Evolutionary conservation across 73 alveolate species (phyloP).

Genomic region (Uronychia binucleata): DNA sequence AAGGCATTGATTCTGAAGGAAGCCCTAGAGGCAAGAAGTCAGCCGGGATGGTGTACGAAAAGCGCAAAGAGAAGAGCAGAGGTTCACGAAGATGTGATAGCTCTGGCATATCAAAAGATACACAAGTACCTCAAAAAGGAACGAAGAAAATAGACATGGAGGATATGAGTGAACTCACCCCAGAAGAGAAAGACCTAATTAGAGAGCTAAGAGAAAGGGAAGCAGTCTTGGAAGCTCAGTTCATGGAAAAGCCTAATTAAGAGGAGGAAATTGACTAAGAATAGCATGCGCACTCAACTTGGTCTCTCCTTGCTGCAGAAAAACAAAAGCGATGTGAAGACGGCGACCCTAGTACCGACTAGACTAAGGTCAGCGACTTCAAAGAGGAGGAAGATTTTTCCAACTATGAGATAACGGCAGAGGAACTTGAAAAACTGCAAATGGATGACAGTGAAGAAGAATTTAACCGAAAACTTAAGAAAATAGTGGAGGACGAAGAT

Average conservation of each 20-base stretch:
- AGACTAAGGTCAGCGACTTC: neutral
- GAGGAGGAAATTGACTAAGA: neutral
- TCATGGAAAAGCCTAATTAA: neutral
- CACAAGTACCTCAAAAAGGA: neutral
- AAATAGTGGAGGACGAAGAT: neutral
- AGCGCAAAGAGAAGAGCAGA: neutral
- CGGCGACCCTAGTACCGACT: neutral
- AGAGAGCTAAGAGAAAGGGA: neutral
- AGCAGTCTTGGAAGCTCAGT: neutral
- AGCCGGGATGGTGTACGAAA: neutral
- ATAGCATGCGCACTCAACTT: neutral
- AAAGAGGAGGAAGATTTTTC: neutral
- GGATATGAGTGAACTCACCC: neutral
- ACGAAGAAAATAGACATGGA: neutral
- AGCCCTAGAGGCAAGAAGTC: too few species aligned
- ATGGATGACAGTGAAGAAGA: neutral
- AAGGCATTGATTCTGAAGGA: too few species aligned
- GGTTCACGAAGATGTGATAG: neutral
- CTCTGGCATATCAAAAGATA: too few species aligned
- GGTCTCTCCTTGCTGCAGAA: neutral
- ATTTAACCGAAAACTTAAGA: neutral
- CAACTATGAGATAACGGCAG: slow-evolving; percentile 1
- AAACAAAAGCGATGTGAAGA: neutral
- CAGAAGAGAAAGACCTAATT: neutral
- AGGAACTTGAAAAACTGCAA: neutral